Evolutionary conservation across 805 yeast genomes (phyloP), one percentile per base, ranked within the genome.

Genomic region (Kodamaea restingae): DNA sequence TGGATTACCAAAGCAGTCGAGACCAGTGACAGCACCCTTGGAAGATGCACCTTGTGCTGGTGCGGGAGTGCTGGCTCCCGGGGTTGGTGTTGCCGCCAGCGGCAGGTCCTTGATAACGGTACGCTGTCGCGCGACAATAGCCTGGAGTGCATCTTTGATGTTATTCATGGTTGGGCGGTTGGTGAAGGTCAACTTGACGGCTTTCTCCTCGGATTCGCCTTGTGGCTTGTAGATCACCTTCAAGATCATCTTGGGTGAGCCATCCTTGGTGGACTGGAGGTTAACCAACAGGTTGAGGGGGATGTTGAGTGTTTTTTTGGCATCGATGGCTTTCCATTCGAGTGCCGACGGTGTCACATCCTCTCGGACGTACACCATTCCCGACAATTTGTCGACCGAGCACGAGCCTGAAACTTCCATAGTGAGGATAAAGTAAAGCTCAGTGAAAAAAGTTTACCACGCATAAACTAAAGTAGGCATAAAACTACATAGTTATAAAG

Each of bases 91-190:
- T 4, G 65, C 73, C 34, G 65, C 74, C 28, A 67, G 46, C 11
- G 54, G 60, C 63, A 15, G 31, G 38, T 75, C 76, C 35, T 66
- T 64, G 9, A 73, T 63, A 44, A 71, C 70, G 5, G 84, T 74
- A 50, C 76, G 77, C 54, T 74, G 78, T 46, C 91, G 65, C 0
- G 88, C 81, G 10, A 82, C 78, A 25, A 80, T 78, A 37, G 80
- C 80, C 49, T 83, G 88, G 9, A 84, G 60, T 0, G 83, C 70
- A 25, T 73, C 76, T 52, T 83, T 86, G 43, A 81, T 78, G 44
- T 73, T 75, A 46, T 84, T 87, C 87, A 88, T 84, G 6, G 84
- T 82, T 14, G 78, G 76, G 36, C 93, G 66, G 52, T 78, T 82
- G 40, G 77, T 79, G 60, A 88, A 86, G 1, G 83, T 70, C 45